A percentile compares a stretch with the other conserved stretches of the same genome.
Evolutionary conservation across 306 rosid genomes (phyloP).

Genomic region (Casuarina glauca): DNA sequence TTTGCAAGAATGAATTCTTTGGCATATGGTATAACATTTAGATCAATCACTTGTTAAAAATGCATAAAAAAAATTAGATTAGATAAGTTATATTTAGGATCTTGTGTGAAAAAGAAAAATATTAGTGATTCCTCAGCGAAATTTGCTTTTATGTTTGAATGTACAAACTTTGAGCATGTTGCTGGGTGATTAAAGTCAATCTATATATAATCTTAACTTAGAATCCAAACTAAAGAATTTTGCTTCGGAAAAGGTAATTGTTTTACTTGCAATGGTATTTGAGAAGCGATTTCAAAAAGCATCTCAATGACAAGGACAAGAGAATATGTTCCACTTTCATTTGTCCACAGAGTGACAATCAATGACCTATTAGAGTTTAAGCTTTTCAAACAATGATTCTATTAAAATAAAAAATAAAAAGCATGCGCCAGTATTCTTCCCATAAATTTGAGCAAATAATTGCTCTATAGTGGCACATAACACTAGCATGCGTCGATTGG

Average conservation of each 20-base stretch:
- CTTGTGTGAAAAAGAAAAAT: no score
- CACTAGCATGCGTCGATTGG: background rate
- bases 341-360: constrained; percentile 2
- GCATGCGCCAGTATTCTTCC: background rate
- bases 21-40: no score
- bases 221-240: no score
- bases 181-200: background rate
- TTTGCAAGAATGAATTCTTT: no score
- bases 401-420: background rate
- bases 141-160: background rate
- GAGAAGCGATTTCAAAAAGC: background rate
- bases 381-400: background rate
- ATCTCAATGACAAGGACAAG: background rate
- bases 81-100: no score
- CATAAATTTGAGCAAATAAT: background rate
- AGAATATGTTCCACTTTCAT: background rate
- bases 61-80: no score
- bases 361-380: background rate
- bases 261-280: background rate
- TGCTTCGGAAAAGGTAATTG: no score
- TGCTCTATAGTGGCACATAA: background rate
- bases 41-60: no score
- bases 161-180: background rate
- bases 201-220: background rate
- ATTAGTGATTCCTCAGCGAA: background rate